Percentiles rank a stretch among this genome's conserved stretches.
Conservation (phyloP, 129 eudicot species). For the Glebionis coronaria region DNA sequence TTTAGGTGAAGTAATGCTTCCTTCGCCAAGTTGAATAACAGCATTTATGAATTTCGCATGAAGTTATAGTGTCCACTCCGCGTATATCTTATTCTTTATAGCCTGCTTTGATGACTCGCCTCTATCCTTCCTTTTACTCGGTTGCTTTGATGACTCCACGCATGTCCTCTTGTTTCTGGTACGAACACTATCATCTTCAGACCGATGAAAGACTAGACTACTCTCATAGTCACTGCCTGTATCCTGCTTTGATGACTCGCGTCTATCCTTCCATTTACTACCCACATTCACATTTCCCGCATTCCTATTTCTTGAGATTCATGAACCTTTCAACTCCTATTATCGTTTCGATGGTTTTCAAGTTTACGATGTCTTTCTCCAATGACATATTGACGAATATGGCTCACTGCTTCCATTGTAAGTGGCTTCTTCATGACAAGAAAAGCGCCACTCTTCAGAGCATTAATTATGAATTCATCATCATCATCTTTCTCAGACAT, state of each 20-base stretch:
- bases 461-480: conserved; percentile 20
- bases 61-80: conserved; percentile 52
- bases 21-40: conserved; percentile 40
- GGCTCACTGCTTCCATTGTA: conserved; percentile 23
- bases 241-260: too few relatives aligned
- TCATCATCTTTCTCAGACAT: conserved; percentile 37
- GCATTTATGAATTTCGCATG: conserved; percentile 41
- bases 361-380: conserved; percentile 24
- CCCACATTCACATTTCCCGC: not conserved
- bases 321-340: not conserved
- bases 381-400: conserved; percentile 32
- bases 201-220: not conserved
- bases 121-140: too few relatives aligned
- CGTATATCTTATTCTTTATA: too few relatives aligned
- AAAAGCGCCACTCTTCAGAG: conserved; percentile 34
- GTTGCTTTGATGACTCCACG: too few relatives aligned
- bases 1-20: conserved; percentile 31
- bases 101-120: too few relatives aligned
- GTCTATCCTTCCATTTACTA: not conserved
- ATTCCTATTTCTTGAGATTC: not conserved
- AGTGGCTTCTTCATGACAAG: conserved; percentile 34
- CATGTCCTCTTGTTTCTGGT: conserved; percentile 27
- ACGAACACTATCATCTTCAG: not conserved
- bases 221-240: too few relatives aligned
- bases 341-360: conserved; percentile 1